Conservation (phyloP, 2,329 filamentous ascomycete species). For the Fusarium robinianum region DNA sequence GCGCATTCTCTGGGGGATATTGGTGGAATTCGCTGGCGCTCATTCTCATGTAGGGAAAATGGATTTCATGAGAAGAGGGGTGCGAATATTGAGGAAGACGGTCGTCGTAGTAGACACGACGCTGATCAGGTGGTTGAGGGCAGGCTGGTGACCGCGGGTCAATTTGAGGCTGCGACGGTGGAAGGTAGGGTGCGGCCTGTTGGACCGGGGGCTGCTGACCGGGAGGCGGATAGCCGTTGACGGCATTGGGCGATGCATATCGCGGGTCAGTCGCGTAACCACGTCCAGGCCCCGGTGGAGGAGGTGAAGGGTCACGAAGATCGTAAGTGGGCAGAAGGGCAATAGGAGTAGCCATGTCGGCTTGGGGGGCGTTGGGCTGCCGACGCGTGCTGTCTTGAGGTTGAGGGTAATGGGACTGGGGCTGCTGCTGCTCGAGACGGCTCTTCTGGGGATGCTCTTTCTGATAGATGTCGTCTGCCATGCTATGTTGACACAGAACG, state of each 20-base stretch:
- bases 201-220: conserved; percentile 37
- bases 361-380: conserved; percentile 36
- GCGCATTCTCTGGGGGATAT: conserved; percentile 44
- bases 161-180: conserved; percentile 45
- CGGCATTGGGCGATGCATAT: conserved; percentile 50
- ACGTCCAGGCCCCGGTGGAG: conserved; percentile 39
- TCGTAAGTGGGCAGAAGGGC: conserved; percentile 58
- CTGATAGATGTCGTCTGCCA: conserved; percentile 47
- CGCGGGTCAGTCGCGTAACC: conserved; percentile 43
- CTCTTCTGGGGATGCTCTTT: conserved; percentile 44
- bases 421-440: no score
- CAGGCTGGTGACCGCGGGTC: conserved; percentile 44
- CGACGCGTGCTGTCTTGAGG: conserved; percentile 48
- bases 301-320: conserved; percentile 44
- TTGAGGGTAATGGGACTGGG: conserved; percentile 45
- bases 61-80: conserved; percentile 36
- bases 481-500: conserved; percentile 40
- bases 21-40: conserved; percentile 38
- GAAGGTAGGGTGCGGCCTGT: conserved; percentile 42
- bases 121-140: conserved; percentile 48
- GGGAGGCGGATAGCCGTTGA: conserved; percentile 54
- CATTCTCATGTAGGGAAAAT: no score
- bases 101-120: conserved; percentile 45
- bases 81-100: conserved; percentile 42
- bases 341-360: conserved; percentile 50